Evolutionary conservation across 352 stramenopile species (phyloP).

Genomic region (Phytophthora melonis): DNA sequence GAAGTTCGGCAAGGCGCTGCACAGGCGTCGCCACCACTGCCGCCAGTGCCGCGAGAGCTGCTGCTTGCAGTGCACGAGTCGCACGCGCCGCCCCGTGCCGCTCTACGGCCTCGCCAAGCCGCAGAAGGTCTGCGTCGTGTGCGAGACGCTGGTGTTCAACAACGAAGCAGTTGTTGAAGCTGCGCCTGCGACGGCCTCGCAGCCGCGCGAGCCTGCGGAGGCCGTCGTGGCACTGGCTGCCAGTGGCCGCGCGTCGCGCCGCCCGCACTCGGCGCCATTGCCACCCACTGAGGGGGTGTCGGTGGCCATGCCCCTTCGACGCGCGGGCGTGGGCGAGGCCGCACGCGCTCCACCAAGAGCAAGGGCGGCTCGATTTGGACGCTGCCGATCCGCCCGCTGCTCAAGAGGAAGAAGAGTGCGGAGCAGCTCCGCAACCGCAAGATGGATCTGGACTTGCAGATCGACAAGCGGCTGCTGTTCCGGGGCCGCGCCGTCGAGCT

Average conservation of each 20-base stretch:
- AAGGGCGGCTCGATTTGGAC: constrained; percentile 52
- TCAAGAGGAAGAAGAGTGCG: constrained; percentile 61
- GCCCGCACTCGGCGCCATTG: constrained; percentile 43
- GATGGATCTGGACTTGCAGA: constrained; percentile 49
- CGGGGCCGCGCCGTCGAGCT: constrained; percentile 43
- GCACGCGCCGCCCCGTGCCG: constrained; percentile 44
- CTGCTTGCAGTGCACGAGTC: constrained; percentile 61
- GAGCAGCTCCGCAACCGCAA: constrained; percentile 60
- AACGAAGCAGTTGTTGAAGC: not conserved
- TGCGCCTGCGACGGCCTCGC: not conserved
- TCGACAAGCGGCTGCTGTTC: constrained; percentile 51
- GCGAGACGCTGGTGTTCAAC: constrained; percentile 52
- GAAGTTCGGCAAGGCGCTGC: constrained; percentile 44
- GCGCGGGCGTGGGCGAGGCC: constrained; percentile 14
- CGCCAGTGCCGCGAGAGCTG: constrained; percentile 71
- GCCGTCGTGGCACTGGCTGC: constrained; percentile 20
- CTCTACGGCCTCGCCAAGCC: constrained; percentile 46
- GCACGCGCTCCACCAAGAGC: constrained; percentile 36
- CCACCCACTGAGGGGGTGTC: constrained; percentile 30
- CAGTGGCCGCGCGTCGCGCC: constrained; percentile 17
- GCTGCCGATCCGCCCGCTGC: constrained; percentile 56
- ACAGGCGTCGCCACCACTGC: constrained; percentile 67
- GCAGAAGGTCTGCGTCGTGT: constrained; percentile 71
- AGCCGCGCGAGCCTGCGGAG: constrained; percentile 33
- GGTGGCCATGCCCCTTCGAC: constrained; percentile 10